phyloP scores from a whole-genome alignment of 2,329 filamentous ascomycete genomes.

The Dothideomycetes sp. region DNA sequence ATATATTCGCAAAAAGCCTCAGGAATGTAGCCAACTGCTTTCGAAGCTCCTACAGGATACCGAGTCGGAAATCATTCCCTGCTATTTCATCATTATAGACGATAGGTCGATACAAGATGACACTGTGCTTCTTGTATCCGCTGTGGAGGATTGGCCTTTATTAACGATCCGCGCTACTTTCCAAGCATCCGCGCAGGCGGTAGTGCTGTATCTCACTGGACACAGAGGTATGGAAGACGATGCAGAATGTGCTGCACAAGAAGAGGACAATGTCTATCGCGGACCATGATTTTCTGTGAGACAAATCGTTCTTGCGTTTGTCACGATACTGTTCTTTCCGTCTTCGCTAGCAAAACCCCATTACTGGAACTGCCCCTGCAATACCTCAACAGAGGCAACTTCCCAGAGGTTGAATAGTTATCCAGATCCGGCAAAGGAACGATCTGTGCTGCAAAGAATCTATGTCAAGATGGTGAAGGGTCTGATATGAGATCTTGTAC shows the following conservation, averaged over 20 bases:
- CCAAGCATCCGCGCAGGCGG: not conserved
- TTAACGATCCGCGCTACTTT: not conserved
- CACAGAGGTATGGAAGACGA: constrained; percentile 1
- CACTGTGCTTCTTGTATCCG: constrained; percentile 1
- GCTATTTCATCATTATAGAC: constrained; percentile 7
- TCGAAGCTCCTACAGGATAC: constrained; percentile 9
- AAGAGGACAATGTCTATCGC: not conserved
- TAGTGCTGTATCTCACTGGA: not conserved
- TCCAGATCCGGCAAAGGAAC: too few relatives aligned
- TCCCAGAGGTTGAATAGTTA: too few relatives aligned
- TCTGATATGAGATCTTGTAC: too few relatives aligned
- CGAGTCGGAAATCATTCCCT: not conserved
- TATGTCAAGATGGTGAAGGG: too few relatives aligned
- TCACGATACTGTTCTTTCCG: too few relatives aligned
- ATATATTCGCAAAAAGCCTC: constrained; percentile 4
- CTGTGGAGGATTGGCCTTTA: not conserved
- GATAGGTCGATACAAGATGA: constrained; percentile 6
- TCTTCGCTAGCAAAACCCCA: too few relatives aligned
- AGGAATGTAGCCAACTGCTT: constrained; percentile 8
- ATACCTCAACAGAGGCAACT: too few relatives aligned
- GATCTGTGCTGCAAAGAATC: too few relatives aligned
- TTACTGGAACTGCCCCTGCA: too few relatives aligned
- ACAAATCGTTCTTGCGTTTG: too few relatives aligned
- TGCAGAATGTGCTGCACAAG: not conserved
- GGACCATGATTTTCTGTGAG: too few relatives aligned